A percentile compares a stretch with the other conserved stretches of the same genome.
These are phyloP conservation scores for Ambrosia artemisiifolia DNA, from an alignment of 129 eudicot genomes.

Conservation along the genomic window DNA sequence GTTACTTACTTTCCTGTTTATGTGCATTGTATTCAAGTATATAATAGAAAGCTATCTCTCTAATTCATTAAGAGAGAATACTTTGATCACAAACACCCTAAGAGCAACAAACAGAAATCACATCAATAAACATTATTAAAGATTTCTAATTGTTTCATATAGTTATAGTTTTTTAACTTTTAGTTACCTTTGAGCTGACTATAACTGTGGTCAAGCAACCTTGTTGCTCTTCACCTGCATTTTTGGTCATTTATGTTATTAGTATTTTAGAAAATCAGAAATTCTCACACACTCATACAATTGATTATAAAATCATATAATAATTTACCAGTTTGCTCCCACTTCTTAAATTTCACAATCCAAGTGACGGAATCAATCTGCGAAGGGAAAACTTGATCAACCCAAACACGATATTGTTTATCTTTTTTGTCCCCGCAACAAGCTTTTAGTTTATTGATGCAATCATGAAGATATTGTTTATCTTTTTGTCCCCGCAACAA, in stretches of 20 bases:
- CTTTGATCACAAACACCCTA: too few species aligned
- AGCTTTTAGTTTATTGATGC: constrained; percentile 41
- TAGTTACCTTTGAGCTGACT: constrained; percentile 69
- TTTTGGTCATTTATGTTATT: background rate
- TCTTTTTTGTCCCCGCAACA: constrained; percentile 76
- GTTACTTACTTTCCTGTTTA: too few species aligned
- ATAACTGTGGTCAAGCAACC: constrained; percentile 68
- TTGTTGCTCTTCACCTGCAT: constrained; percentile 64
- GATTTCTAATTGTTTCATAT: constrained; percentile 5
- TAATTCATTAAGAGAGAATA: too few species aligned
- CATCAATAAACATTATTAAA: background rate
- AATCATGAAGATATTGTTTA: constrained; percentile 69
- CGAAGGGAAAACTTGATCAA: constrained; percentile 73
- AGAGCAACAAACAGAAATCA: constrained; percentile 12
- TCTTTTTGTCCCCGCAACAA: too few species aligned
- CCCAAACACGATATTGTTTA: constrained; percentile 72
- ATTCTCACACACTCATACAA: background rate
- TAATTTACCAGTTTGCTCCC: constrained; percentile 80
- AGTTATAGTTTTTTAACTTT: background rate
- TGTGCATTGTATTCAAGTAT: too few species aligned
- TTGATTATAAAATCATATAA: background rate
- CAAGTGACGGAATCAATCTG: constrained; percentile 62
- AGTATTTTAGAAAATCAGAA: background rate
- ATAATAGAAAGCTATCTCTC: too few species aligned
- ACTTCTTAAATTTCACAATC: constrained; percentile 82